Percentiles rank a stretch among this genome's conserved stretches.
phyloP scores from a whole-genome alignment of 495 filamentous ascomycete species.

The Penicillium tannophilum region DNA sequence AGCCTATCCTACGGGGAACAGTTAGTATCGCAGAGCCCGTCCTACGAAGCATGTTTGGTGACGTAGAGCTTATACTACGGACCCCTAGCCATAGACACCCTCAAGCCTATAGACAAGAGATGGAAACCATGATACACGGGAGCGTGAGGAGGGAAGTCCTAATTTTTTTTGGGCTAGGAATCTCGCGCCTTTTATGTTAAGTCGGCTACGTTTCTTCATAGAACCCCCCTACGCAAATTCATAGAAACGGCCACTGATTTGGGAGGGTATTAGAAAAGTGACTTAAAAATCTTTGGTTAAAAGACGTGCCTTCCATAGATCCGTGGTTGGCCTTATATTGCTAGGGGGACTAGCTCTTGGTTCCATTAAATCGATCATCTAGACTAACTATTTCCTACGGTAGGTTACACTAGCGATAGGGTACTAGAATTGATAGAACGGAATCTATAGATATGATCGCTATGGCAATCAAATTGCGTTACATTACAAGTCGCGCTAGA shows the following conservation, averaged over 20 bases:
- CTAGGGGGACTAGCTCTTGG: no score
- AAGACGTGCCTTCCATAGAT: neutral
- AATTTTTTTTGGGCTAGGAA: neutral
- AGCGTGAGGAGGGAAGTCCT: neutral
- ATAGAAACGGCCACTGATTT: neutral
- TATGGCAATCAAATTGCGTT: neutral
- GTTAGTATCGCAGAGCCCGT: neutral
- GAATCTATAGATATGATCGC: no score
- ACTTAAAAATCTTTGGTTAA: neutral
- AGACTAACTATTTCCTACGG: no score
- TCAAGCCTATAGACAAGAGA: constrained; percentile 11
- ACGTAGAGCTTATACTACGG: constrained; percentile 3
- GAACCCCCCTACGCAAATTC: neutral
- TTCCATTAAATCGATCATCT: no score
- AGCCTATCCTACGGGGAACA: neutral
- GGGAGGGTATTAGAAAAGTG: neutral
- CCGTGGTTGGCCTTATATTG: no score
- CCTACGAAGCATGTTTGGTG: constrained; percentile 2
- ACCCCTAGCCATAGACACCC: constrained; percentile 1
- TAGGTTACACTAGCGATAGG: no score
- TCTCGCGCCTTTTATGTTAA: neutral
- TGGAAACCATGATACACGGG: neutral
- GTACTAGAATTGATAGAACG: no score
- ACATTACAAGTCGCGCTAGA: neutral
- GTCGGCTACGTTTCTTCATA: neutral